phyloP scores from a whole-genome alignment of 257 asterid species.

The Petrea volubilis region DNA sequence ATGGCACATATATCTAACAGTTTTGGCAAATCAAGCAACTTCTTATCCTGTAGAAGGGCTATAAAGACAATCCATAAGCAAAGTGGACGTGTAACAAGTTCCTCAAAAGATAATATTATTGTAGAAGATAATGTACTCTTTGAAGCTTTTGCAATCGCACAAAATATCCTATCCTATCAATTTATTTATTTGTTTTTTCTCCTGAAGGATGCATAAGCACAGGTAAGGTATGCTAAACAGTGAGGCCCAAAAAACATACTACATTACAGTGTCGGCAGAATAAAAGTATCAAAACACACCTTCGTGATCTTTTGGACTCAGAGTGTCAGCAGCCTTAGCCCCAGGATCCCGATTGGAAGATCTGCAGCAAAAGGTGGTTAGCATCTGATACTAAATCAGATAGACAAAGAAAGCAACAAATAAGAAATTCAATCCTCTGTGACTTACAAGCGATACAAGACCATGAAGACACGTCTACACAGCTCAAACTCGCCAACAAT shows the following conservation, averaged over 20 bases:
- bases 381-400: constrained; percentile 7
- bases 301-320: constrained; percentile 73
- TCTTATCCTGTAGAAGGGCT: constrained; percentile 96
- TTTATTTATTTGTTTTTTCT: no score
- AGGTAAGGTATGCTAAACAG: background rate
- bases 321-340: constrained; percentile 68
- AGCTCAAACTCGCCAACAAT: constrained; percentile 86
- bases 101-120: background rate
- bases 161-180: background rate
- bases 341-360: constrained; percentile 93
- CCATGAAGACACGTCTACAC: constrained; percentile 88
- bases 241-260: no score
- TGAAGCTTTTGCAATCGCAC: background rate
- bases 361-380: constrained; percentile 38
- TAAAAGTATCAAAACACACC: constrained; percentile 41
- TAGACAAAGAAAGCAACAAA: background rate
- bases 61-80: constrained; percentile 51
- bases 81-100: constrained; percentile 25
- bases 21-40: constrained; percentile 85
- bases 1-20: constrained; percentile 86
- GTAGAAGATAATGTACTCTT: constrained; percentile 14
- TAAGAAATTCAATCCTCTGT: background rate
- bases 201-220: constrained; percentile 9
- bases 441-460: constrained; percentile 87
- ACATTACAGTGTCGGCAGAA: no score